A percentile compares a stretch with the other conserved stretches of the same genome.
phyloP scores from a whole-genome alignment of 2,329 filamentous ascomycete genomes.

The Monosporascus ibericus region DNA sequence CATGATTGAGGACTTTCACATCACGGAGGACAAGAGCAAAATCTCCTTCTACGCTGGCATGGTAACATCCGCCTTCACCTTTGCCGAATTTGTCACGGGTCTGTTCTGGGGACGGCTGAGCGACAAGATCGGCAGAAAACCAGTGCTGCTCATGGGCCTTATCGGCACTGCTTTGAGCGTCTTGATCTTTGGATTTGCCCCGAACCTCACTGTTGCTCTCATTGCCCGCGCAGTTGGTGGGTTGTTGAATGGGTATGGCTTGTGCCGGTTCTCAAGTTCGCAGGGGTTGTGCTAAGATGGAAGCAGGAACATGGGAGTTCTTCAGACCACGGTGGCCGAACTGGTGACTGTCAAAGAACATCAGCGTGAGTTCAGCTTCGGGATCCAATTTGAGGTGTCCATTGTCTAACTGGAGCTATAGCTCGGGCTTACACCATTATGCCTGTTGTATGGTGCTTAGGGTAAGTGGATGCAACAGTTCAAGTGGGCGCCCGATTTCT shows the following conservation, averaged over 20 bases:
- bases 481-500: conserved; percentile 2
- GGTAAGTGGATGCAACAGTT: conserved; percentile 43
- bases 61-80: conserved; percentile 93
- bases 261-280: conserved; percentile 12
- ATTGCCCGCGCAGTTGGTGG: conserved; percentile 85
- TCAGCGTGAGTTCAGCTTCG: conserved; percentile 57
- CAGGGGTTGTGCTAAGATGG: conserved; percentile 19
- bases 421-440: conserved; percentile 94
- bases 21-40: conserved; percentile 69
- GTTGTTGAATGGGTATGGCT: conserved; percentile 76
- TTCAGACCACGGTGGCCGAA: conserved; percentile 93
- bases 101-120: conserved; percentile 91
- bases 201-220: conserved; percentile 74
- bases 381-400: neutral
- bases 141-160: conserved; percentile 83
- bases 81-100: conserved; percentile 89
- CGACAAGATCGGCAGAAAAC: conserved; percentile 87
- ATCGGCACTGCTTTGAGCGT: conserved; percentile 90
- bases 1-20: conserved; percentile 89
- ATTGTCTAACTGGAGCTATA: conserved; percentile 31
- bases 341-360: conserved; percentile 89
- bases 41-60: conserved; percentile 92
- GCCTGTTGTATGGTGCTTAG: conserved; percentile 97
- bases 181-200: conserved; percentile 84
- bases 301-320: conserved; percentile 79